Base-by-base conservation (phyloP, 768 basidiomycete species). In the Hysterangium stoloniferum region DNA sequence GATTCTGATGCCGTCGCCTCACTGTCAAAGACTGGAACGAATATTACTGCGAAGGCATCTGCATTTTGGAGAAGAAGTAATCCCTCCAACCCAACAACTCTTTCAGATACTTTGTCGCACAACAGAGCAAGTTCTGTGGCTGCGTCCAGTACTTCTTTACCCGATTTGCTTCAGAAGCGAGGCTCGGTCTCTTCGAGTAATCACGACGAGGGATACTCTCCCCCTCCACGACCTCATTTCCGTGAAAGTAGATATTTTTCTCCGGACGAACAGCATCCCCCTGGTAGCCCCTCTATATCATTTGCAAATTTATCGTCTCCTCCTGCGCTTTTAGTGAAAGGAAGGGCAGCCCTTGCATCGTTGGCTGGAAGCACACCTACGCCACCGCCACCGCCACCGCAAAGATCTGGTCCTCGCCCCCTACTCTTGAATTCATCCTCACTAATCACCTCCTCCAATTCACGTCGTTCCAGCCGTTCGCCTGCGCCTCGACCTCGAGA, bases 1-100 rank as follows among this genome's bases (percentile, higher is more conserved):
- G 80, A 85, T 47, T 86, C 85, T 2, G 84, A 88, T 58, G 68
- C 85, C 1, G 71, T 79, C 32, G 86, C 87, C 11, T 71, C 76
- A 1, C 64, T 88, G 13, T 71, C 87, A 2, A 90, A 86, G 65
- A 79, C 75, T 48, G 80, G 85, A 63, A 83, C 76, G 22, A 88
- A 88, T 54, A 85, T 81, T 82, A 75, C 78, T 17, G 84, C 84
- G 17, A 81, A 72, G 56, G 79, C 81, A 13, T 58, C 81, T 38
- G 56, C 74, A 48, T 67, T 57, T 8, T 62, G 64, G 58, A 54
- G 32, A 38, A 59, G 15, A 28, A 62, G 47, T 43, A 29, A n/a
- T 22, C 44, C 44, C 19, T 29, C 44, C 15, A 45, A 31, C 17
- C 44, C 29, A 31, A 31, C 17, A 45, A 31, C 44, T 45, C 44